These are phyloP conservation scores for Debaryomycetaceae sp. DNA, from an alignment of 1,139 yeast genomes.

Conservation along the genomic window DNA sequence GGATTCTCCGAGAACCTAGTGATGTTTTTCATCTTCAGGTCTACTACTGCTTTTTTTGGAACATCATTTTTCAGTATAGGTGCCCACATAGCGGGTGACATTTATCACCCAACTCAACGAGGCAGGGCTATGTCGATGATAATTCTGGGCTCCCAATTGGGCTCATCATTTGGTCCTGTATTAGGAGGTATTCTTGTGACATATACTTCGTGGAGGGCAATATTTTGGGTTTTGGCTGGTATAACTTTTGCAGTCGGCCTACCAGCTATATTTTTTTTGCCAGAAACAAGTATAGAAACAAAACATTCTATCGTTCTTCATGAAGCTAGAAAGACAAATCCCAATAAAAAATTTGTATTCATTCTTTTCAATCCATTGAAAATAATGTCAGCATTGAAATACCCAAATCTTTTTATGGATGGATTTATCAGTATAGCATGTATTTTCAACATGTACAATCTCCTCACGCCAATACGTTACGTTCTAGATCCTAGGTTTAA, in stretches of 20 bases:
- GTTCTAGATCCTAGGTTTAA: slow-evolving; percentile 53
- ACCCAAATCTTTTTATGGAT: slow-evolving; percentile 41
- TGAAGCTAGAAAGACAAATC: slow-evolving; percentile 13
- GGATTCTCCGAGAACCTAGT: slow-evolving; percentile 47
- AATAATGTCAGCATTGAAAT: slow-evolving; percentile 35
- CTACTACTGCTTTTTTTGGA: slow-evolving; percentile 47
- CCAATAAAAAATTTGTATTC: slow-evolving; percentile 34
- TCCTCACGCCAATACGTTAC: slow-evolving; percentile 52
- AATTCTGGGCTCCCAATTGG: slow-evolving; percentile 44
- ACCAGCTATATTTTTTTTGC: slow-evolving; percentile 1
- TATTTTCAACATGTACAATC: slow-evolving; percentile 46
- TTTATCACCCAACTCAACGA: slow-evolving; percentile 42
- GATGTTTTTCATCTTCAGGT: slow-evolving; percentile 49
- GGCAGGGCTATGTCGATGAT: slow-evolving; percentile 46
- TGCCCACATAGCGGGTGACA: slow-evolving; percentile 45
- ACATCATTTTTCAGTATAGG: slow-evolving; percentile 50
- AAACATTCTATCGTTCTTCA: slow-evolving; percentile 8
- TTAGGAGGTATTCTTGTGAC: slow-evolving; percentile 46
- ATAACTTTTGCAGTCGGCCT: slow-evolving; percentile 27
- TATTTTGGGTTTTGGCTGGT: slow-evolving; percentile 46
- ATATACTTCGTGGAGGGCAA: slow-evolving; percentile 50
- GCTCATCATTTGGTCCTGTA: slow-evolving; percentile 48
- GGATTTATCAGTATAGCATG: slow-evolving; percentile 40
- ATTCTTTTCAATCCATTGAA: slow-evolving; percentile 43
- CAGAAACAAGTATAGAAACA: slow-evolving; percentile 15